Percentiles rank a stretch among this genome's conserved stretches.
Evolutionary conservation across 306 rosid genomes (phyloP).

Genomic region (Prunus persica): DNA sequence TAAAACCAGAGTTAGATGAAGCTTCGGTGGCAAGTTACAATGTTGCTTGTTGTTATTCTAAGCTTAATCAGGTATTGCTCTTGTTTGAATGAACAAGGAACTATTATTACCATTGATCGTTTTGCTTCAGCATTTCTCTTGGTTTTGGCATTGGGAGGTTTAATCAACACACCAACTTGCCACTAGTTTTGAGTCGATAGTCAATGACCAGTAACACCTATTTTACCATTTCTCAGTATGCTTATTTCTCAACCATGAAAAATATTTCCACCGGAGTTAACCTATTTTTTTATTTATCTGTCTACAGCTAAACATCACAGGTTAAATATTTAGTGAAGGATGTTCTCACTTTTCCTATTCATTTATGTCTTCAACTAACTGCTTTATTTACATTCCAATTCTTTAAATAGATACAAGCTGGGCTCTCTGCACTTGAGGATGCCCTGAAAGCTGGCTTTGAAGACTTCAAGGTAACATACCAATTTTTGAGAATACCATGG

Average conservation of each 20-base stretch:
- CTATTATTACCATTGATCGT: background rate
- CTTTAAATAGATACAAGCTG: slow-evolving; percentile 69
- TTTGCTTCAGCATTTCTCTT: background rate
- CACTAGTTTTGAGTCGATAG: background rate
- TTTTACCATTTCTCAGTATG: background rate
- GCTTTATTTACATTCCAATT: background rate
- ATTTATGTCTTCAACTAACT: background rate
- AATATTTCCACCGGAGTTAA: background rate
- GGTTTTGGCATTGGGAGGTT: background rate
- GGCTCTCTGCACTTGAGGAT: slow-evolving; percentile 91
- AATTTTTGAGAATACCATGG: background rate
- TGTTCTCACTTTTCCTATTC: slow-evolving; percentile 1
- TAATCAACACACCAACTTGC: background rate
- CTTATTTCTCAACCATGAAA: background rate
- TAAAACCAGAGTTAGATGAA: slow-evolving; percentile 68
- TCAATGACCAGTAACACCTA: background rate
- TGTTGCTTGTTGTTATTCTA: slow-evolving; percentile 93
- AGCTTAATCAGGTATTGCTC: slow-evolving; percentile 77
- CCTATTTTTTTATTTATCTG: background rate
- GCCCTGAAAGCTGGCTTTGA: slow-evolving; percentile 82
- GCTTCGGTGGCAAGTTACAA: slow-evolving; percentile 89
- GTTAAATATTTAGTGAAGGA: background rate
- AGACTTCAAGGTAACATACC: slow-evolving; percentile 80
- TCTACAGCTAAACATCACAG: background rate
- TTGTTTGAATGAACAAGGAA: background rate